phyloP scores from a whole-genome alignment of 805 yeast species.

The Ogataea philodendri region DNA sequence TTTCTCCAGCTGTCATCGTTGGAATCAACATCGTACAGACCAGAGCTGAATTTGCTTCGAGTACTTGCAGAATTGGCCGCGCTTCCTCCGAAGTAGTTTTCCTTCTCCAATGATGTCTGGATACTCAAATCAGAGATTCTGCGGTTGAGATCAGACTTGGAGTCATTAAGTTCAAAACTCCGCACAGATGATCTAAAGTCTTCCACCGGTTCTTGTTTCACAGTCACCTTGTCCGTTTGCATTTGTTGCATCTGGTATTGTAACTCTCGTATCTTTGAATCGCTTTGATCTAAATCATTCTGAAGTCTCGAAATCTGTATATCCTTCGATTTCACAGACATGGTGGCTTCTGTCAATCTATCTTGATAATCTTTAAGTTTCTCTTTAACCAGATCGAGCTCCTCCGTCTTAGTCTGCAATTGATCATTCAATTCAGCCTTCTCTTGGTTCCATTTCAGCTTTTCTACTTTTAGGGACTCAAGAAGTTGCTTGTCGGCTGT shows the following conservation, averaged over 20 bases:
- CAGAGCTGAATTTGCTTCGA: conserved; percentile 21
- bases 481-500: conserved; percentile 44
- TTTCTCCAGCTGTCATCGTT: conserved; percentile 79
- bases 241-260: conserved; percentile 22
- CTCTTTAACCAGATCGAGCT: conserved; percentile 34
- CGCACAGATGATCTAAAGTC: conserved; percentile 10
- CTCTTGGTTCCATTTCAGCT: conserved; percentile 44
- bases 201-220: conserved; percentile 14
- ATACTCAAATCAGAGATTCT: conserved; percentile 36
- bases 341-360: conserved; percentile 48
- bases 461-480: conserved; percentile 51
- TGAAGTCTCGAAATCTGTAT: conserved; percentile 60
- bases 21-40: conserved; percentile 37
- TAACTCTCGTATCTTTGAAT: conserved; percentile 37
- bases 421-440: conserved; percentile 31
- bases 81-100: conserved; percentile 22
- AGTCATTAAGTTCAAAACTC: conserved; percentile 5
- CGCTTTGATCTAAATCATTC: conserved; percentile 60
- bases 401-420: conserved; percentile 29
- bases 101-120: conserved; percentile 25
- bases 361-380: conserved; percentile 44
- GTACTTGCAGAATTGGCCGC: conserved; percentile 15
- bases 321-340: conserved; percentile 63
- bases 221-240: conserved; percentile 14
- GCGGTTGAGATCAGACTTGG: conserved; percentile 29